Conservation (phyloP, 257 asterid genomes). For the Solanum corneliomulleri region DNA sequence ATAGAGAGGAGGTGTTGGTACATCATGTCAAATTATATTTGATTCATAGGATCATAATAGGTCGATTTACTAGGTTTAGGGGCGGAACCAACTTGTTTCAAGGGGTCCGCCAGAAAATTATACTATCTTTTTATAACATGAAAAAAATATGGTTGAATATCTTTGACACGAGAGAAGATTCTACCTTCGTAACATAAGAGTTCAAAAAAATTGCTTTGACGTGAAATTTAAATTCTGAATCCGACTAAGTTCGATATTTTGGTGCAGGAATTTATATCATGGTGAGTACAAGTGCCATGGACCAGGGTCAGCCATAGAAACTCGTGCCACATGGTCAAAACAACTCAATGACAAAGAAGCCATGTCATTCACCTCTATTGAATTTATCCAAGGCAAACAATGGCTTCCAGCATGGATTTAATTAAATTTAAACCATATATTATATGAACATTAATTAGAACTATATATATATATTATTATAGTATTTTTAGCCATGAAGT, state of each 20-base stretch:
- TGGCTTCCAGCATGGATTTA: conserved; percentile 66
- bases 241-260: background rate
- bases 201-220: background rate
- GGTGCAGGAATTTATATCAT: conserved; percentile 44
- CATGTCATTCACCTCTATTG: conserved; percentile 26
- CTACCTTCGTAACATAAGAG: background rate
- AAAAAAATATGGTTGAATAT: background rate
- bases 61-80: background rate
- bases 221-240: background rate
- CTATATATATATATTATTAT: background rate
- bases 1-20: background rate
- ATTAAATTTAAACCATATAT: background rate
- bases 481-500: background rate
- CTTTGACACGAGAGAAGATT: background rate
- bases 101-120: background rate
- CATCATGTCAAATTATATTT: too few relatives aligned
- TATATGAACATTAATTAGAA: background rate
- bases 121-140: background rate
- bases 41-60: background rate
- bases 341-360: conserved; percentile 56
- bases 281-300: conserved; percentile 69
- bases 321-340: conserved; percentile 59
- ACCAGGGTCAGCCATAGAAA: conserved; percentile 45
- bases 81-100: background rate
- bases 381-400: conserved; percentile 56